phyloP scores from a whole-genome alignment of 495 filamentous ascomycete species.

The Penicillium diatomitis region DNA sequence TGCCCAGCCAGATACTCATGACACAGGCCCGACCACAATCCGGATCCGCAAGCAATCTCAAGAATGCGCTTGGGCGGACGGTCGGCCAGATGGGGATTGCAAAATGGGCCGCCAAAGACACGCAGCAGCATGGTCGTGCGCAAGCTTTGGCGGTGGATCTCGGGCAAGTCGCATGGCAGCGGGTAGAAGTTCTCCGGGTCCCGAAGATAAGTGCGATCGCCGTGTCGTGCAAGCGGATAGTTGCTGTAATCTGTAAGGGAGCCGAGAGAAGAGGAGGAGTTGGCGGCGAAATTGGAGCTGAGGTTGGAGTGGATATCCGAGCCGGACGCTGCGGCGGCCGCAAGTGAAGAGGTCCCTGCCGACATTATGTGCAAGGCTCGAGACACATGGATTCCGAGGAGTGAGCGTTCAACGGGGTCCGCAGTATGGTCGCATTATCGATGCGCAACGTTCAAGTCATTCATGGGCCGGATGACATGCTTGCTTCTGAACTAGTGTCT shows the following conservation, averaged over 20 bases:
- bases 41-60: conserved; percentile 83
- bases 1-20: conserved; percentile 61
- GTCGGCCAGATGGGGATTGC: conserved; percentile 53
- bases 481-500: background rate
- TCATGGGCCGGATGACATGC: conserved; percentile 20
- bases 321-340: conserved; percentile 22
- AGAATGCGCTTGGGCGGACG: conserved; percentile 68
- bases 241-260: conserved; percentile 37
- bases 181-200: conserved; percentile 70
- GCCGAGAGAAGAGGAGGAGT: conserved; percentile 30
- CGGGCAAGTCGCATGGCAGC: conserved; percentile 77
- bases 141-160: conserved; percentile 80
- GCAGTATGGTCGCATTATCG: conserved; percentile 27
- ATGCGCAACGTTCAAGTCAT: conserved; percentile 6
- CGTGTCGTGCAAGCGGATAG: conserved; percentile 59
- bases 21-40: conserved; percentile 81
- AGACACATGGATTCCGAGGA: conserved; percentile 15
- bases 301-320: conserved; percentile 33
- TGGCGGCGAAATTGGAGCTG: conserved; percentile 29
- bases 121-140: conserved; percentile 72
- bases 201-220: conserved; percentile 73
- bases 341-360: conserved; percentile 19
- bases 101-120: conserved; percentile 72
- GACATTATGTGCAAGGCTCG: conserved; percentile 30
- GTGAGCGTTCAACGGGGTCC: conserved; percentile 14